Percentiles rank a stretch among this genome's conserved stretches.
These are phyloP conservation scores for Sugiyamaella americana DNA, from an alignment of 805 yeast genomes.

Conservation along the genomic window DNA sequence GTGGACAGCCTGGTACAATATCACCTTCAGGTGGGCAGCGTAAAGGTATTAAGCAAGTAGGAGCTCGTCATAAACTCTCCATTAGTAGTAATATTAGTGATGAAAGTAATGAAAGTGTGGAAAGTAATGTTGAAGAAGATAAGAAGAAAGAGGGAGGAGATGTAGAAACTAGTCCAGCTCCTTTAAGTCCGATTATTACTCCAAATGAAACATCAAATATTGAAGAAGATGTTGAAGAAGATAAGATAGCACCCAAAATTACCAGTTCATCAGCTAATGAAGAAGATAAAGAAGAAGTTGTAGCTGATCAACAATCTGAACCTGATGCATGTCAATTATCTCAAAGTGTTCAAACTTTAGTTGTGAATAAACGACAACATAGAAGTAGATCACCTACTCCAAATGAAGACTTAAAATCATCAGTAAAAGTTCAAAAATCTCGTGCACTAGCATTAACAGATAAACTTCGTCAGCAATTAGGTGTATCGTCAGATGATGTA, in stretches of 20 bases:
- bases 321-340: constrained; percentile 1
- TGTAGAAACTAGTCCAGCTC: background rate
- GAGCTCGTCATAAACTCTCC: background rate
- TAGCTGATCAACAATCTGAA: background rate
- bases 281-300: constrained; percentile 12
- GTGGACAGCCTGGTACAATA: background rate
- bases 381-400: background rate
- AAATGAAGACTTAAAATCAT: background rate
- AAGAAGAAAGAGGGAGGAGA: background rate
- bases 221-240: no score
- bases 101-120: no score
- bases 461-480: constrained; percentile 20
- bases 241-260: no score
- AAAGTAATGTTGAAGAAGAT: no score
- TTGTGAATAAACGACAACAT: background rate
- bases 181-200: background rate
- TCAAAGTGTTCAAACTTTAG: constrained; percentile 4
- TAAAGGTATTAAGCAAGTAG: background rate
- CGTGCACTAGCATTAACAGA: constrained; percentile 21
- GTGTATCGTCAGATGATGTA: constrained; percentile 19
- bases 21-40: no score
- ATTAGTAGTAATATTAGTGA: background rate
- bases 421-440: constrained; percentile 9
- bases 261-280: constrained; percentile 5
- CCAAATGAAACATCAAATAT: background rate